A percentile compares a stretch with the other conserved stretches of the same genome.
Conservation (phyloP, 176 grass and related monocot genomes). For the Carex pumila region DNA sequence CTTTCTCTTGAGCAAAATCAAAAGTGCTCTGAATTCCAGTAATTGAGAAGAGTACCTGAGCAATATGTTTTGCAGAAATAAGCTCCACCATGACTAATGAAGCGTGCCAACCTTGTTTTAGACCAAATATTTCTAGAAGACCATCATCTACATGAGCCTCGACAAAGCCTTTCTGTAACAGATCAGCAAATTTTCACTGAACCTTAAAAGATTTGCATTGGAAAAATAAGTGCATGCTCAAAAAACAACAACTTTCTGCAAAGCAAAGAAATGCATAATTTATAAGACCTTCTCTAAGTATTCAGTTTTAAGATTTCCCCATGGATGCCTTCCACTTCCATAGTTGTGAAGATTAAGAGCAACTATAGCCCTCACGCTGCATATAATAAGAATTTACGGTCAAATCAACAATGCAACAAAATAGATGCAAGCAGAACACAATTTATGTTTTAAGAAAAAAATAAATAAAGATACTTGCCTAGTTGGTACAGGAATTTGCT, state of each 20-base stretch:
- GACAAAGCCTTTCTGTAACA: conserved; percentile 82
- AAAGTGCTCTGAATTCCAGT: not conserved
- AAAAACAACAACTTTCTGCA: not conserved
- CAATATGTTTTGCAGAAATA: conserved; percentile 98
- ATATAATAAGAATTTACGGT: conserved; percentile 19
- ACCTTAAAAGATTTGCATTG: not conserved
- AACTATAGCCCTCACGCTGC: conserved; percentile 95
- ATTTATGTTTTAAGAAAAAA: not conserved
- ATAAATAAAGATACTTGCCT: conserved; percentile 40
- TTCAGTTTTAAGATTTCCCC: conserved; percentile 92
- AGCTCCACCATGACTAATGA: conserved; percentile 99
- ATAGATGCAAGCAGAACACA: conserved; percentile 2
- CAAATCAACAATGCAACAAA: conserved; percentile 3
- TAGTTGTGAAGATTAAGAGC: conserved; percentile 97
- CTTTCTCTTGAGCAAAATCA: not conserved
- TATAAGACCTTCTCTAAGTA: conserved; percentile 84
- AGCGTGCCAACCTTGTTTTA: conserved; percentile 99
- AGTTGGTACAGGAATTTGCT: conserved; percentile 61
- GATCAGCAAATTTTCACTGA: not conserved
- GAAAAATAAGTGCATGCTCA: not conserved
- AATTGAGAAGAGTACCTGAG: conserved; percentile 50
- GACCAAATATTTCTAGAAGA: conserved; percentile 96
- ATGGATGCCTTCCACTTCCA: conserved; percentile 90
- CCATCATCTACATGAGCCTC: conserved; percentile 87
- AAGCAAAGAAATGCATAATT: not conserved